Evolutionary conservation across 768 basidiomycete species (phyloP).

Genomic region (Lepiota brunneoincarnata): DNA sequence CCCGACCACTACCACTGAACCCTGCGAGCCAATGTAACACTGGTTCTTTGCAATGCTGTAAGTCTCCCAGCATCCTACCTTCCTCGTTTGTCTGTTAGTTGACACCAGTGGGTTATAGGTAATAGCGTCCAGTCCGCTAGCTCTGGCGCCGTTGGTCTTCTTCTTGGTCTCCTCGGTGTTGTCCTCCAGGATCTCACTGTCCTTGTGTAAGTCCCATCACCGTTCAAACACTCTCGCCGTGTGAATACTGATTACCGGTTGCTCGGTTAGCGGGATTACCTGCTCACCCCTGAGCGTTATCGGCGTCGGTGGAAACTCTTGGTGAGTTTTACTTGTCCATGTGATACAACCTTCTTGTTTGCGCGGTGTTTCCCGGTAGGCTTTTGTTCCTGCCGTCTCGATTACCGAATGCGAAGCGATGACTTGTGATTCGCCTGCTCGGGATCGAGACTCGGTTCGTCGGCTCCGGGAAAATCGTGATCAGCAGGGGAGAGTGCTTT

Average conservation of each 20-base stretch:
- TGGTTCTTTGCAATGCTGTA: slow-evolving; percentile 26
- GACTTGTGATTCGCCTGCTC: background rate
- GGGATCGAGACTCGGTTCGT: background rate
- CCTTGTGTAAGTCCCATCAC: slow-evolving; percentile 21
- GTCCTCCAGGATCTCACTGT: slow-evolving; percentile 21
- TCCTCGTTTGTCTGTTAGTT: background rate
- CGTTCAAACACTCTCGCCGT: background rate
- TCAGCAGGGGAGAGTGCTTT: background rate
- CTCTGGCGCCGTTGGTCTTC: slow-evolving; percentile 14
- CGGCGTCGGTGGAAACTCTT: slow-evolving; percentile 25
- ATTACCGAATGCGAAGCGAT: background rate
- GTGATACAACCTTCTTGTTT: background rate
- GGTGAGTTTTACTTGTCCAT: slow-evolving; percentile 9
- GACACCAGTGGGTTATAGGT: background rate
- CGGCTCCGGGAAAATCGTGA: background rate
- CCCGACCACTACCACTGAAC: slow-evolving; percentile 16
- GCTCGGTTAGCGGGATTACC: slow-evolving; percentile 22
- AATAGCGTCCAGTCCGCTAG: slow-evolving; percentile 13
- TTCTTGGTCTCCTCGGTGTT: slow-evolving; percentile 31
- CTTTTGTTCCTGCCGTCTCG: background rate
- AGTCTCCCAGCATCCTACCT: slow-evolving; percentile 18
- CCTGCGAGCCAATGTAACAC: slow-evolving; percentile 29
- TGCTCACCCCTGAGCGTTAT: slow-evolving; percentile 29
- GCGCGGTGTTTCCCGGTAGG: background rate
- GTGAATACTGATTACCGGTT: slow-evolving; percentile 9